These are phyloP conservation scores for Furcasterigmium sp. DNA, from an alignment of 2,329 filamentous ascomycete genomes.

Conservation along the genomic window DNA sequence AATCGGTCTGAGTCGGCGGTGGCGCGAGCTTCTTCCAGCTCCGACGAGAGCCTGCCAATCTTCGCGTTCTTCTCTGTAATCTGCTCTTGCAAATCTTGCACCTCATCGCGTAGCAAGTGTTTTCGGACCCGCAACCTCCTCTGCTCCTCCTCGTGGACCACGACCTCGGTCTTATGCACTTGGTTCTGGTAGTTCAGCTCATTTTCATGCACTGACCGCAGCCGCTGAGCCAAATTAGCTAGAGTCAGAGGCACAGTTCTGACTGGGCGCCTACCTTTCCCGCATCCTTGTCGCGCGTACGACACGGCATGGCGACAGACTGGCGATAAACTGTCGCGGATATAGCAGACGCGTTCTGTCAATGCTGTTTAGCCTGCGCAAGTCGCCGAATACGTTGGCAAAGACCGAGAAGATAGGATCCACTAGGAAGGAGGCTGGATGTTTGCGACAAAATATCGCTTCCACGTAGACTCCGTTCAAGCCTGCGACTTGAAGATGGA, in stretches of 20 bases:
- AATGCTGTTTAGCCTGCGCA: no score
- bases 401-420: no score
- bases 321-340: no score
- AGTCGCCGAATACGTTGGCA: no score
- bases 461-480: no score
- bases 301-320: not conserved
- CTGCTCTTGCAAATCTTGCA: constrained; percentile 60
- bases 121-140: constrained; percentile 65
- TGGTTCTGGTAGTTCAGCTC: constrained; percentile 67
- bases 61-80: constrained; percentile 55
- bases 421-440: no score
- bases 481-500: no score
- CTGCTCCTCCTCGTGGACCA: constrained; percentile 70
- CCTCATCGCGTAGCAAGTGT: constrained; percentile 70
- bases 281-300: constrained; percentile 10
- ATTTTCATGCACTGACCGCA: constrained; percentile 45
- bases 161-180: constrained; percentile 58
- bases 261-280: no score
- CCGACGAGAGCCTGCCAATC: constrained; percentile 40
- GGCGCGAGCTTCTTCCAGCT: constrained; percentile 30
- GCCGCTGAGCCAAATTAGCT: constrained; percentile 28
- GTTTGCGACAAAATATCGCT: no score
- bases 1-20: constrained; percentile 29
- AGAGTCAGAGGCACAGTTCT: no score
- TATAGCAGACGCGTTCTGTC: no score